A percentile compares a stretch with the other conserved stretches of the same genome.
These are phyloP conservation scores for Ceratocystis huliohia DNA, from an alignment of 2,329 filamentous ascomycete species.

Conservation along the genomic window DNA sequence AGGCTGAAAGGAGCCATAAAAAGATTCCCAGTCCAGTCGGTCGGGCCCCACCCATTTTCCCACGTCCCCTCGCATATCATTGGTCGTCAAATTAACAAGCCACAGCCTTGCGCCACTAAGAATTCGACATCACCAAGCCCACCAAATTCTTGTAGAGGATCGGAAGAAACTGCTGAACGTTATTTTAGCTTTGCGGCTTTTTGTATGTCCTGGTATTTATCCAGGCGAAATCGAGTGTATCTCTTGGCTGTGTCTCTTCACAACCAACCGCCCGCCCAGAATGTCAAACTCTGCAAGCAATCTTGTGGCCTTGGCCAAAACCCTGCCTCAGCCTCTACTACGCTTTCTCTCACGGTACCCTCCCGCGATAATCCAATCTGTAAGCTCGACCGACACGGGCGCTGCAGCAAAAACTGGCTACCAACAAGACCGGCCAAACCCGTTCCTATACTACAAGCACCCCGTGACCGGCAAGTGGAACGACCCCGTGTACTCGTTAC, in stretches of 20 bases:
- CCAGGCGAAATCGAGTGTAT: too few relatives aligned
- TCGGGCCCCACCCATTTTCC: neutral
- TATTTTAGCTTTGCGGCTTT: neutral
- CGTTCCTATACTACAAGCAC: constrained; percentile 71
- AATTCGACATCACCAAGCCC: neutral
- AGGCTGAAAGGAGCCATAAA: neutral
- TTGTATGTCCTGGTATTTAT: neutral
- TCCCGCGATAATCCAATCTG: constrained; percentile 48
- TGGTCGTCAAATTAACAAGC: neutral
- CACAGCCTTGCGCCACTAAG: constrained; percentile 2
- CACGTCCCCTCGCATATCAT: neutral
- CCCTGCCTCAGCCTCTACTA: constrained; percentile 63
- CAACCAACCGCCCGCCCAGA: constrained; percentile 7
- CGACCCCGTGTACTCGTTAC: constrained; percentile 67
- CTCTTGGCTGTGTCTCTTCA: neutral
- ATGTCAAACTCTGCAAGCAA: constrained; percentile 28
- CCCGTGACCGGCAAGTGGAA: constrained; percentile 70
- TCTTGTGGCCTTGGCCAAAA: constrained; percentile 48
- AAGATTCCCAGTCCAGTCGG: neutral
- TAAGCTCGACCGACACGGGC: constrained; percentile 27
- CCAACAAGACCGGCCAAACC: constrained; percentile 53
- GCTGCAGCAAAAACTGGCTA: constrained; percentile 33
- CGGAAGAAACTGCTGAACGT: neutral
- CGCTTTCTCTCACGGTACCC: constrained; percentile 87
- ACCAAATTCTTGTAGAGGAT: constrained; percentile 1